A percentile compares a stretch with the other conserved stretches of the same genome.
Conservation (phyloP, 1,284 basidiomycete genomes). For the Cryptococcus maquisensis region DNA sequence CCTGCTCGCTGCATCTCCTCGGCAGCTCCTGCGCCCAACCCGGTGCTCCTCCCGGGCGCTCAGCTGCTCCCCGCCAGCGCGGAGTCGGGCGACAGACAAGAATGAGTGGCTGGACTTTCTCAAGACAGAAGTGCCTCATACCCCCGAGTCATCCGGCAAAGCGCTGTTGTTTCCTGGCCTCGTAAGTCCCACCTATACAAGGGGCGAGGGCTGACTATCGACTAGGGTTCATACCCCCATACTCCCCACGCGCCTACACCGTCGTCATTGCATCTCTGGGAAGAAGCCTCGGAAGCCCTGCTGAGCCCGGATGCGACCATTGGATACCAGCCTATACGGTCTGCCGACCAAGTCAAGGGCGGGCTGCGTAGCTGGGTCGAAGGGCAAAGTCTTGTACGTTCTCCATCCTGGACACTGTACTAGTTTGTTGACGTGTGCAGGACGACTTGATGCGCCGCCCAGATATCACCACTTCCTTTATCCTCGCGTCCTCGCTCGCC, state of each 20-base stretch:
- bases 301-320: slow-evolving; percentile 40
- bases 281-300: slow-evolving; percentile 44
- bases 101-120: background rate
- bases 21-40: background rate
- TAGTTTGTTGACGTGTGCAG: slow-evolving; percentile 20
- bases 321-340: slow-evolving; percentile 38
- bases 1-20: background rate
- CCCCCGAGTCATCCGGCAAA: slow-evolving; percentile 8
- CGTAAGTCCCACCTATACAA: slow-evolving; percentile 22
- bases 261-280: slow-evolving; percentile 43
- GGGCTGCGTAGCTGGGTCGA: slow-evolving; percentile 48
- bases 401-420: too few species aligned
- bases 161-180: slow-evolving; percentile 46
- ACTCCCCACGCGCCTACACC: slow-evolving; percentile 42
- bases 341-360: slow-evolving; percentile 37
- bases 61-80: background rate
- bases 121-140: background rate
- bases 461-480: slow-evolving; percentile 47
- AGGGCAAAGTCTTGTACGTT: slow-evolving; percentile 38
- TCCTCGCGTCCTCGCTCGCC: slow-evolving; percentile 45
- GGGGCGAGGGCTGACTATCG: background rate
- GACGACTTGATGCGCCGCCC: slow-evolving; percentile 45
- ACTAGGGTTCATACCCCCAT: slow-evolving; percentile 47
- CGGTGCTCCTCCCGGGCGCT: background rate
- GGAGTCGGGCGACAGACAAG: background rate